Conservation (phyloP, 148 eudicot species). For the Drosera capensis region DNA sequence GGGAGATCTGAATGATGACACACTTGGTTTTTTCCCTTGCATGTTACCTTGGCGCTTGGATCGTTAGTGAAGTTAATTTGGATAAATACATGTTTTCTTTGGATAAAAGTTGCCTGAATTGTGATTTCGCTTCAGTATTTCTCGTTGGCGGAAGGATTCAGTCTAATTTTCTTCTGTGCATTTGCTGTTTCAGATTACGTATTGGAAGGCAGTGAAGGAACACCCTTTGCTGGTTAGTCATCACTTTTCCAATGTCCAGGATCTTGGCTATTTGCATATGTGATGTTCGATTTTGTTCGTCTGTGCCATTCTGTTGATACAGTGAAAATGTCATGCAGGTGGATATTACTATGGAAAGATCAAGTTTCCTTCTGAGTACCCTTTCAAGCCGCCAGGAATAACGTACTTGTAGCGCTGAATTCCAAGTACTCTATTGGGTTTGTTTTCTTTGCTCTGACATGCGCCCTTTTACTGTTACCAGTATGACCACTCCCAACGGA, state of each 20-base stretch:
- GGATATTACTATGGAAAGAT: conserved; percentile 91
- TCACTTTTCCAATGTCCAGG: conserved; percentile 1
- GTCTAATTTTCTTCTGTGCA: not conserved
- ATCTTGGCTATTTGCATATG: not conserved
- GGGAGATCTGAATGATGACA: not conserved
- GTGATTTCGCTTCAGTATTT: too few relatives aligned
- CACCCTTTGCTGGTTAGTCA: conserved; percentile 92
- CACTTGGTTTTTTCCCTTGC: not conserved
- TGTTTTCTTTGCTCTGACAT: conserved; percentile 1
- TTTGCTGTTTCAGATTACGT: conserved; percentile 54
- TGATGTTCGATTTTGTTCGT: too few relatives aligned
- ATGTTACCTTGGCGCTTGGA: not conserved
- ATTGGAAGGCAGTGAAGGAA: conserved; percentile 92
- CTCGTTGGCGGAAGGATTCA: not conserved
- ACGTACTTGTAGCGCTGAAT: conserved; percentile 24
- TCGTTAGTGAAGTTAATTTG: not conserved
- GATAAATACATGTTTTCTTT: not conserved
- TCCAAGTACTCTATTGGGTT: not conserved
- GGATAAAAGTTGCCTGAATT: too few relatives aligned
- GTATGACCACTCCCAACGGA: conserved; percentile 97
- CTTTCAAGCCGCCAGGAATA: conserved; percentile 94
- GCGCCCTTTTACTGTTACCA: conserved; percentile 17
- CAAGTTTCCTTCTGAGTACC: conserved; percentile 92
- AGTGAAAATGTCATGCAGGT: conserved; percentile 29
- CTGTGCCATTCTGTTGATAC: not conserved